Conservation (phyloP, 306 rosid species). For the Vigna reflexopilosa region DNA sequence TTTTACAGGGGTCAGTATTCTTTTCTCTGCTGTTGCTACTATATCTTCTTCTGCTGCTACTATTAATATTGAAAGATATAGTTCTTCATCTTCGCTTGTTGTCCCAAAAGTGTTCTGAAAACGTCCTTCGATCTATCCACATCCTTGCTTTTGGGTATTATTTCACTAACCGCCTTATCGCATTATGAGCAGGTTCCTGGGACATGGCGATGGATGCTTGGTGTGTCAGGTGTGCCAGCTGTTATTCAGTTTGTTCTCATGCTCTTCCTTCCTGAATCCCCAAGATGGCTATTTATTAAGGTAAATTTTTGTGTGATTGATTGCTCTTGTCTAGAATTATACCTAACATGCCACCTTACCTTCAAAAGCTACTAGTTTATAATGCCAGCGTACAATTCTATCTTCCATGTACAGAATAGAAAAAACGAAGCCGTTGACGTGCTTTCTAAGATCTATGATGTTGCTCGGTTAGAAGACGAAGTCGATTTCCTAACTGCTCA, state of each 20-base stretch:
- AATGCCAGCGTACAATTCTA: slow-evolving; percentile 4
- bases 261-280: slow-evolving; percentile 93
- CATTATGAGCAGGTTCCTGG: slow-evolving; percentile 72
- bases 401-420: slow-evolving; percentile 59
- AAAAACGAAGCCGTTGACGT: slow-evolving; percentile 71
- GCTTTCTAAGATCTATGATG: slow-evolving; percentile 72
- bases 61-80: background rate
- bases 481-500: slow-evolving; percentile 76
- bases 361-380: slow-evolving; percentile 22
- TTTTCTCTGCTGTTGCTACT: background rate
- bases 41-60: too few relatives aligned
- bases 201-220: slow-evolving; percentile 99
- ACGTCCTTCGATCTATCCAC: background rate
- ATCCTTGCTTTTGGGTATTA: background rate
- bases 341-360: slow-evolving; percentile 1
- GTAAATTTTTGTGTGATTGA: slow-evolving; percentile 38
- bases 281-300: slow-evolving; percentile 90
- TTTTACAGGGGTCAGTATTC: slow-evolving; percentile 71
- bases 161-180: slow-evolving; percentile 28
- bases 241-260: slow-evolving; percentile 73
- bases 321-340: background rate
- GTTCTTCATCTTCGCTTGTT: background rate
- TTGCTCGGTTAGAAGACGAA: slow-evolving; percentile 81
- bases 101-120: slow-evolving; percentile 24
- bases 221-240: slow-evolving; percentile 86